A percentile compares a stretch with the other conserved stretches of the same genome.
phyloP scores from a whole-genome alignment of 192 early-diverging fungal species.

The Cladochytrium replicatum region DNA sequence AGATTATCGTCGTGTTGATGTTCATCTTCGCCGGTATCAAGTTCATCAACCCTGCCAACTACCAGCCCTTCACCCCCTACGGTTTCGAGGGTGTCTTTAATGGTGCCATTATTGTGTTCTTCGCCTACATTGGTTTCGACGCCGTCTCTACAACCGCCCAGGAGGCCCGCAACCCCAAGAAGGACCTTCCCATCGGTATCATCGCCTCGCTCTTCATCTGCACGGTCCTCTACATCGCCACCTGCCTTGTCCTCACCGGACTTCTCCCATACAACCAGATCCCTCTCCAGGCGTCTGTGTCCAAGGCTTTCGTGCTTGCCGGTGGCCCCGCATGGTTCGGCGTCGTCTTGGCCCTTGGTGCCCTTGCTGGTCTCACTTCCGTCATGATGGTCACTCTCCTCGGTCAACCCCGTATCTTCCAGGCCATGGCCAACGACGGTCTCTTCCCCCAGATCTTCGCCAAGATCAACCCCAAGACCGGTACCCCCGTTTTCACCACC shows the following conservation, averaged over 20 bases:
- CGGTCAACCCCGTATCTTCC: slow-evolving; percentile 80
- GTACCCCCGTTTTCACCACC: slow-evolving; percentile 66
- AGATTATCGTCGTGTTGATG: slow-evolving; percentile 59
- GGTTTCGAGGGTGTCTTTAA: slow-evolving; percentile 61
- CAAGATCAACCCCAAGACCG: slow-evolving; percentile 46
- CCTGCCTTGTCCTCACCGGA: slow-evolving; percentile 64
- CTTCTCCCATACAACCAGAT: slow-evolving; percentile 44
- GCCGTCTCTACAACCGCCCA: slow-evolving; percentile 76
- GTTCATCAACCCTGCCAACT: slow-evolving; percentile 62
- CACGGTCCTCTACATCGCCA: slow-evolving; percentile 67
- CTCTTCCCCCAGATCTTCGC: slow-evolving; percentile 65
- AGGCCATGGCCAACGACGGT: slow-evolving; percentile 77
- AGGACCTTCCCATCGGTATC: slow-evolving; percentile 82
- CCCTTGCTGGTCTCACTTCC: slow-evolving; percentile 63
- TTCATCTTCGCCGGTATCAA: slow-evolving; percentile 70
- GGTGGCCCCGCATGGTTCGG: slow-evolving; percentile 58
- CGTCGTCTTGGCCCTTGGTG: slow-evolving; percentile 67
- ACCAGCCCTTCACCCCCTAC: slow-evolving; percentile 71
- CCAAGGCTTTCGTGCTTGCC: slow-evolving; percentile 23
- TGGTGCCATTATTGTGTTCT: slow-evolving; percentile 59
- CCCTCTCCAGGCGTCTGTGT: slow-evolving; percentile 44
- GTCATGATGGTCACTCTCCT: slow-evolving; percentile 68
- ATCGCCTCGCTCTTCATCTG: slow-evolving; percentile 66
- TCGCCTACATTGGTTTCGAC: slow-evolving; percentile 80
- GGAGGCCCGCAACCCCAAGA: slow-evolving; percentile 68